These are phyloP conservation scores for Clavispora fructus DNA, from an alignment of 805 yeast genomes.

Conservation along the genomic window DNA sequence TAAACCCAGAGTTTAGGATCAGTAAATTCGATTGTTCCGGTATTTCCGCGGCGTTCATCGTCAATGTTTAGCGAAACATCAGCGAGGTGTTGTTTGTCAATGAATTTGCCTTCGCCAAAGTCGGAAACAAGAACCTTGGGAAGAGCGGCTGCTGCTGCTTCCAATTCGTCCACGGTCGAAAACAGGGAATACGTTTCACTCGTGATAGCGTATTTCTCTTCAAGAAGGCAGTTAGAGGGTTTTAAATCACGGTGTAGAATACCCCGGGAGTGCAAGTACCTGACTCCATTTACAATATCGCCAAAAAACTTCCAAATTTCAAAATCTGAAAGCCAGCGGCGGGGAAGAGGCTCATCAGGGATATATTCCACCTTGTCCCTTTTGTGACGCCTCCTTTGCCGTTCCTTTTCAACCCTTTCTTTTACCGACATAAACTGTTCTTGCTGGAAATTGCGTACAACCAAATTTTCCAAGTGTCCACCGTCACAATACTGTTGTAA, in stretches of 20 bases:
- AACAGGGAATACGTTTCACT: neutral
- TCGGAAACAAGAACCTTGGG: constrained; percentile 82
- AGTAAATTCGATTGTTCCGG: constrained; percentile 83
- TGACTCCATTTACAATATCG: constrained; percentile 67
- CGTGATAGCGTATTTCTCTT: constrained; percentile 20
- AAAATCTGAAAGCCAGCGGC: constrained; percentile 39
- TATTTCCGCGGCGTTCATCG: constrained; percentile 64
- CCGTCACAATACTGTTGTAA: constrained; percentile 86
- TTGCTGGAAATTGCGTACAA: constrained; percentile 18
- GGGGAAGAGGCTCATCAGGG: neutral
- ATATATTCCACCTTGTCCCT: neutral
- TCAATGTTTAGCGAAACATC: constrained; percentile 15
- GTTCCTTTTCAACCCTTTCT: constrained; percentile 24
- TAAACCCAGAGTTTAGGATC: constrained; percentile 72
- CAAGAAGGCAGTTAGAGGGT: constrained; percentile 80
- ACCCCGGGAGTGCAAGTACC: constrained; percentile 66
- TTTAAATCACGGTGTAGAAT: constrained; percentile 85
- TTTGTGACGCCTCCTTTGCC: constrained; percentile 17
- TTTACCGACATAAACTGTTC: constrained; percentile 20
- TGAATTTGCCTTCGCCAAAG: constrained; percentile 82
- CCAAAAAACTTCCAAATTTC: constrained; percentile 66
- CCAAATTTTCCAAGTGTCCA: constrained; percentile 73
- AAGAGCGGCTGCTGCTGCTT: constrained; percentile 21
- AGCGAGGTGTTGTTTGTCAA: constrained; percentile 42
- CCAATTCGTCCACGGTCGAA: constrained; percentile 7